Conservation (phyloP, 345 rosid genomes). For the Clausena lansium region DNA sequence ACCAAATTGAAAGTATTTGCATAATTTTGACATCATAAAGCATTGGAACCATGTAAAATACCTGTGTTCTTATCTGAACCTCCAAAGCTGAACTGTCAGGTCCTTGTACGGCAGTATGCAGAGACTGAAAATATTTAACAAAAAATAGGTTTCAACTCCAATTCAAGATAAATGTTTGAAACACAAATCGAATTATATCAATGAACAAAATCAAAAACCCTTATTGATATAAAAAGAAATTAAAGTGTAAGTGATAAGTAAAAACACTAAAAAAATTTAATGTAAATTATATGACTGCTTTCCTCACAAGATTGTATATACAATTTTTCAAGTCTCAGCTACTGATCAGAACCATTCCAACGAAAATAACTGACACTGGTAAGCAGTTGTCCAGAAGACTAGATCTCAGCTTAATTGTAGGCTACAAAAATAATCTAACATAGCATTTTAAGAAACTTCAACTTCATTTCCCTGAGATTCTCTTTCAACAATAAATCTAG, state of each 20-base stretch:
- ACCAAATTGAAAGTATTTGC: constrained; percentile 4
- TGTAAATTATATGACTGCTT: not conserved
- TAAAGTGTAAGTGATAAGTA: constrained; percentile 1
- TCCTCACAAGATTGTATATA: not conserved
- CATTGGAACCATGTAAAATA: constrained; percentile 9
- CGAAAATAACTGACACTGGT: not conserved
- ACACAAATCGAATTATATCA: not conserved
- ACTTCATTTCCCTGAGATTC: not conserved
- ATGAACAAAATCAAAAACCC: constrained; percentile 3
- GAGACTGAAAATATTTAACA: constrained; percentile 48
- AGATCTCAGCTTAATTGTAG: not conserved
- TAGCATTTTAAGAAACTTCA: not conserved
- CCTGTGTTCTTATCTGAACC: constrained; percentile 85
- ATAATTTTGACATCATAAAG: constrained; percentile 2
- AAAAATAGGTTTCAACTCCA: not conserved
- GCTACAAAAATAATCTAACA: not conserved
- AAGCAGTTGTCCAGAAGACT: not conserved
- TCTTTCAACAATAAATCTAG: not conserved
- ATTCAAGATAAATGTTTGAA: not conserved
- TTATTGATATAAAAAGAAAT: constrained; percentile 1
- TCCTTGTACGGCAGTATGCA: constrained; percentile 73
- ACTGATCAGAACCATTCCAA: not conserved
- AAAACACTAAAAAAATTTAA: not conserved
- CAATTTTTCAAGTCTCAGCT: not conserved
- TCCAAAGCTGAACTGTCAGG: constrained; percentile 70